Conservation (phyloP, 257 asterid species). For the Ilex aquifolium region DNA sequence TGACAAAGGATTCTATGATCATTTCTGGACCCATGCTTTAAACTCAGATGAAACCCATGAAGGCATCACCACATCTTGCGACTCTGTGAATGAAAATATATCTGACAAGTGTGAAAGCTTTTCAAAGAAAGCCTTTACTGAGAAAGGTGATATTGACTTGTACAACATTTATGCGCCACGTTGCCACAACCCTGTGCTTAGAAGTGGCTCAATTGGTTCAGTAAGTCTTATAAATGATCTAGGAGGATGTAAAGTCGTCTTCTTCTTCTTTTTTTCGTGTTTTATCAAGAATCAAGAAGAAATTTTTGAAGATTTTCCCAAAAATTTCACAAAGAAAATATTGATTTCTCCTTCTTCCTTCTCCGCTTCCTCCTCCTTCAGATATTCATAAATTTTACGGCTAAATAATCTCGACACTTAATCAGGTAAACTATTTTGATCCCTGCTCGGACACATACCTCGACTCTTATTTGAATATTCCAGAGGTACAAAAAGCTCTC, state of each 20-base stretch:
- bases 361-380: too few relatives aligned
- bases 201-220: slow-evolving; percentile 18
- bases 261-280: not conserved
- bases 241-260: not conserved
- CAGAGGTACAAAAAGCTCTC: slow-evolving; percentile 28
- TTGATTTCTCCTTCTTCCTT: too few relatives aligned
- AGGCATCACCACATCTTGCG: slow-evolving; percentile 15
- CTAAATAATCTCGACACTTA: not conserved
- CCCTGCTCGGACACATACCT: slow-evolving; percentile 30
- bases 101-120: slow-evolving; percentile 1
- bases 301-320: too few relatives aligned
- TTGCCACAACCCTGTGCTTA: slow-evolving; percentile 12
- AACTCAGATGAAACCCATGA: slow-evolving; percentile 28
- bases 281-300: too few relatives aligned
- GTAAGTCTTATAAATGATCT: slow-evolving; percentile 6
- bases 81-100: slow-evolving; percentile 11
- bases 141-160: slow-evolving; percentile 9
- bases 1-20: slow-evolving; percentile 16
- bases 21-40: slow-evolving; percentile 29
- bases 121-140: not conserved
- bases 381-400: too few relatives aligned
- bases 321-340: too few relatives aligned
- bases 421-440: slow-evolving; percentile 22
- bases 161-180: slow-evolving; percentile 22
- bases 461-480: slow-evolving; percentile 20